Evolutionary conservation across 495 filamentous ascomycete genomes (phyloP), one percentile per base, ranked within the genome.

Genomic region (Aspergillus kassunensis): DNA sequence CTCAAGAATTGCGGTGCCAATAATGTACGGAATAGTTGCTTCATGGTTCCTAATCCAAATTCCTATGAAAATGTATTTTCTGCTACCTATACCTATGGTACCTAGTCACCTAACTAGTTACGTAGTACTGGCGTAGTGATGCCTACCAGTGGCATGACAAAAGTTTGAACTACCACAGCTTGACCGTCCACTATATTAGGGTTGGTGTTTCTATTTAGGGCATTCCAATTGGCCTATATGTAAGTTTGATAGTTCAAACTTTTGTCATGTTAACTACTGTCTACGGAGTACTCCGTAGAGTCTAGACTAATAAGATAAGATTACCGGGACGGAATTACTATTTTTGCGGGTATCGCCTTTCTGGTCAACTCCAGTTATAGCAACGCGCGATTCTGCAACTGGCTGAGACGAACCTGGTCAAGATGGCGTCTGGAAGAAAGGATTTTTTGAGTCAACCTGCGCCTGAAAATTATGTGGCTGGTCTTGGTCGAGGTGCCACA

Each of bases 381-480:
- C 24, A 27, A 4, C 24, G n/a, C n/a, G n/a, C n/a, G n/a, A n/a
- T n/a, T n/a, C n/a, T n/a, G n/a, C n/a, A n/a, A n/a, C n/a, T n/a
- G n/a, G n/a, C n/a, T n/a, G n/a, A n/a, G n/a, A n/a, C n/a, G n/a
- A n/a, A n/a, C 13, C 34, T 51, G 53, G 25, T 56, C 60, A 76
- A 53, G 30, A 90, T 89, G 86, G 79, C 82, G 64, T 83, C 86
- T 49, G 79, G 77, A 47, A 83, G 89, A 72, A 88, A 91, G 64
- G 91, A 97, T 69, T 99, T 97, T 60, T 74, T 98, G 29, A 87
- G 80, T 67, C 90, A 95, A 69, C 84, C 83, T 25, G 93, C 93
- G 51, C 93, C 93, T 20, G 93, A 96, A 61, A 99, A 97, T 72
- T 99, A 99, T 61, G 95, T 99, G 35, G 93, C 93, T 36, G 93